Base-by-base conservation (phyloP, 352 stramenopile species). In the Phytophthora tentaculata region DNA sequence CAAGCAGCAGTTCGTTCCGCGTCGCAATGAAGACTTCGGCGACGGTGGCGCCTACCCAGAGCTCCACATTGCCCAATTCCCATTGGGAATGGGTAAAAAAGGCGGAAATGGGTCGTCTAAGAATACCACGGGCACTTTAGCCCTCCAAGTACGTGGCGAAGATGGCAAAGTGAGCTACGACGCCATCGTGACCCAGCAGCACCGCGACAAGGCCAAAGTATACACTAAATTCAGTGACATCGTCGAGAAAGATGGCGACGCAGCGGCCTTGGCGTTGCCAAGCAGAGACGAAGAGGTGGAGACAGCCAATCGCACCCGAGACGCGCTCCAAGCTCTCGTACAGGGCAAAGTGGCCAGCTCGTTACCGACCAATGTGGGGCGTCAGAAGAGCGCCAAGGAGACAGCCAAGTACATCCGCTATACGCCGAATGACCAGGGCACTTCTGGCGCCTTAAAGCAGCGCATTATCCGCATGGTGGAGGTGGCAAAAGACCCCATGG, bases 391-490 rank as follows among this genome's bases (percentile, higher is more conserved):
- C 47, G 88, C 84, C 13, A 94, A 93, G 37, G 89, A 95, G 53
- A 84, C 79, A 20, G 86, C 87, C 45, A 86, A 77, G 68, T 96
- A 95, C 67, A 88, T 96, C 55, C 84, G 88, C 13, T 93, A 94
- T 69, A 97, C 89, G 51, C 89, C 89, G 23, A 81, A 96, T 65
- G 86, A 96, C 41, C 85, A 92, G 64, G 80, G 79, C 32, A 88
- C 86, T 64, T 74, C 74, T 13, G 78, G 69, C 5, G 62, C 79
- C 44, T 74, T 76, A 35, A 78, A 97, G 62, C 94, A 99, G 80
- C 91, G 98, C 44, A 97, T 99, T 63, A 99, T 99, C 69, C 94
- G 97, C 72, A 98, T 99, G 92, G 97, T 99, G 37, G 97, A 99
- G 0, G 92, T 94, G n/a, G 95, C 98, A 56, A 94, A 99, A 57